Evolutionary conservation across 2,329 filamentous ascomycete genomes (phyloP).

Genomic region (Bertia moriformis): DNA sequence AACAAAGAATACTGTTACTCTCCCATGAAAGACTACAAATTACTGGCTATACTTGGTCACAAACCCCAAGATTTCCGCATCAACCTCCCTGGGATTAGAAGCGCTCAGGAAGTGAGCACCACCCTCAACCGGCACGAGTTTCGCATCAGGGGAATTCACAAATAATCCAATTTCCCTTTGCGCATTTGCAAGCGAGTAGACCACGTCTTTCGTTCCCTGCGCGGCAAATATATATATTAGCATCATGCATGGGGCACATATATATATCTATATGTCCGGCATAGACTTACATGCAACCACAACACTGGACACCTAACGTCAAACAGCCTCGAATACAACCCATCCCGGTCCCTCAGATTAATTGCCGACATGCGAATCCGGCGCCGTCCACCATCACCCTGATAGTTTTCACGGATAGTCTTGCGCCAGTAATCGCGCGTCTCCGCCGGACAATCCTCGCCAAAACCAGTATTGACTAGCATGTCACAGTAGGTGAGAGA

Average conservation of each 20-base stretch:
- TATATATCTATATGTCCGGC: neutral
- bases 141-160: conserved; percentile 21
- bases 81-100: conserved; percentile 27
- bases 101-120: conserved; percentile 33
- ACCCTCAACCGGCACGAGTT: conserved; percentile 24
- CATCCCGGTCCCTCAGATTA: conserved; percentile 30
- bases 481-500: conserved; percentile 24
- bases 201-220: conserved; percentile 20
- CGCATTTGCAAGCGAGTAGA: conserved; percentile 24
- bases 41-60: conserved; percentile 1
- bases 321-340: conserved; percentile 23
- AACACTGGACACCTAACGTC: conserved; percentile 33
- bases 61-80: conserved; percentile 8
- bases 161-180: conserved; percentile 31
- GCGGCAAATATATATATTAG: conserved; percentile 10
- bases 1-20: no score
- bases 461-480: conserved; percentile 29
- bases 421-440: conserved; percentile 24
- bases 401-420: conserved; percentile 27
- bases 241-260: no score
- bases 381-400: conserved; percentile 29
- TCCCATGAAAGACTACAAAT: no score
- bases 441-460: conserved; percentile 18
- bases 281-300: conserved; percentile 26
- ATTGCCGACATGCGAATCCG: conserved; percentile 31